Conservation (phyloP, 2,329 filamentous ascomycete genomes). For the Xylariales sp. region DNA sequence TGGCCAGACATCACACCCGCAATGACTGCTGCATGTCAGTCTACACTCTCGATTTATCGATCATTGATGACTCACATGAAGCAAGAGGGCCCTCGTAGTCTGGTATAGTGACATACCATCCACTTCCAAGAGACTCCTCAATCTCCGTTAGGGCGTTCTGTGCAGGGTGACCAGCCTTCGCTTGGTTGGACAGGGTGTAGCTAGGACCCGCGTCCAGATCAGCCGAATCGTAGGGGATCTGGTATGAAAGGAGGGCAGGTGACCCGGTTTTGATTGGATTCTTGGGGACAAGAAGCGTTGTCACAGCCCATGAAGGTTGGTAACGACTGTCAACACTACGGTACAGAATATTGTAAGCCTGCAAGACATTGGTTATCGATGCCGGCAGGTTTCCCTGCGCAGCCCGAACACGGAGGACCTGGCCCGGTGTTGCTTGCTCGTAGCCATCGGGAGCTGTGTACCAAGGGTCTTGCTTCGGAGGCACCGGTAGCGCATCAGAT, state of each 20-base stretch:
- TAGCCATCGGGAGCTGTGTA: constrained; percentile 26
- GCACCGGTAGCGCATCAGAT: too few relatives aligned
- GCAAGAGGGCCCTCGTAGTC: constrained; percentile 41
- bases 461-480: constrained; percentile 31
- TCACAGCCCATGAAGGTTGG: constrained; percentile 33
- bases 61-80: constrained; percentile 22
- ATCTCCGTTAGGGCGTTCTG: constrained; percentile 20
- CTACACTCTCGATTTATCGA: background rate
- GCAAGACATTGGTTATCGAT: constrained; percentile 9
- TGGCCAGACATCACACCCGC: constrained; percentile 10
- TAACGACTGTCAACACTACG: constrained; percentile 31
- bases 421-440: constrained; percentile 14
- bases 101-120: constrained; percentile 42
- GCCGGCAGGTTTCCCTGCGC: constrained; percentile 12
- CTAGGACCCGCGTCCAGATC: constrained; percentile 32
- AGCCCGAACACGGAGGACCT: constrained; percentile 12
- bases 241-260: constrained; percentile 34
- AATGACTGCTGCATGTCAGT: constrained; percentile 3
- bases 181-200: constrained; percentile 19
- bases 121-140: constrained; percentile 31
- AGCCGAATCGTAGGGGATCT: constrained; percentile 32
- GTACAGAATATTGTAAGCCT: constrained; percentile 32
- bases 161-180: constrained; percentile 12
- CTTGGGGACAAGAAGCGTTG: constrained; percentile 25
- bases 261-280: background rate